Evolutionary conservation across 1,284 basidiomycete genomes (phyloP), one percentile per base, ranked within the genome.

Genomic region (Wolfiporia cocos): DNA sequence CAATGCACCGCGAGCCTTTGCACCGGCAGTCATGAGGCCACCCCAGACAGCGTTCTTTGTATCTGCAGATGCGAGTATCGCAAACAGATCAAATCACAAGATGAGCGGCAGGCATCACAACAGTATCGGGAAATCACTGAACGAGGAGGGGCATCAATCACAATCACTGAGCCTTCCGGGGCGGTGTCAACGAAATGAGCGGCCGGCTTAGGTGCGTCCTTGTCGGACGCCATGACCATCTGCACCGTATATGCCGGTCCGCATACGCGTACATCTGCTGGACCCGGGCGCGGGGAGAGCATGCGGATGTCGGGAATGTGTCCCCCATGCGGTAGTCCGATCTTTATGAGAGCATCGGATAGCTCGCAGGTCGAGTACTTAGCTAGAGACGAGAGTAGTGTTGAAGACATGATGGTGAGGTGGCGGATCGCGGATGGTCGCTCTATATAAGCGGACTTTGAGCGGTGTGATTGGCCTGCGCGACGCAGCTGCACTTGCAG

Each of bases 201-300:
- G 0, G 74, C 64, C 0, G 83, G 70, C 56, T 74, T 87, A 0
- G 91, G 85, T 3, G 89, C 74, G 11, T 67, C 57, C 18, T 62
- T 70, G 55, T 92, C 76, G 0, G 72, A 71, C 1, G 72, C 68
- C 3, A 71, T 63, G 3, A 92, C 90, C 81, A 96, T 92, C 66
- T 85, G 74, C 39, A 97, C 92, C 1, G 94, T 97, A 57, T 90
- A 96, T 0, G 91, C 93, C 11, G 86, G 87, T 0, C 86, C 91
- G 49, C 85, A 76, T 46, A 83, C 62, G 28, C 64, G 63, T 32
- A 63, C 68, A 11, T 61, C 58, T 18, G 50, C 48, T 17, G 61
- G 51, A 10, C 52, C 54, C 3, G 63, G 49, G 5, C 57, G 35
- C 1, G 79, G 74, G 15, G 78, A 80, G 40, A 74, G 61, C 50